phyloP scores from a whole-genome alignment of 1,139 yeast species.

The Geotrichum klebahnii region DNA sequence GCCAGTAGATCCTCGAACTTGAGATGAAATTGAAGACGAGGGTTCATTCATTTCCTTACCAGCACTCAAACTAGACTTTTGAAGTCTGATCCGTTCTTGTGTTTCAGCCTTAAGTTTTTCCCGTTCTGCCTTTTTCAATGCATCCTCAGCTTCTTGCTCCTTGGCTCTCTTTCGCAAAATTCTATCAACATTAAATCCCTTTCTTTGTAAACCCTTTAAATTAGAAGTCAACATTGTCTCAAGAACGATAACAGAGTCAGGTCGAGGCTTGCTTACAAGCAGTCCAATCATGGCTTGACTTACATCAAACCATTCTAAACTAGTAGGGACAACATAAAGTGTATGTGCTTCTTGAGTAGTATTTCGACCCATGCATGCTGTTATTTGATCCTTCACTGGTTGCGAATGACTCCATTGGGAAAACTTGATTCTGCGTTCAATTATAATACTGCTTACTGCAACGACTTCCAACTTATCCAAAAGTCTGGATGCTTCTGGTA shows the following conservation, averaged over 20 bases:
- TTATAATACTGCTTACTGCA: conserved; percentile 31
- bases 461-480: conserved; percentile 29
- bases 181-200: conserved; percentile 42
- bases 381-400: conserved; percentile 21
- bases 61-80: too few species aligned
- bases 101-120: conserved; percentile 18
- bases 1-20: too few species aligned
- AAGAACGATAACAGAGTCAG: conserved; percentile 41
- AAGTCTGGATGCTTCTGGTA: conserved; percentile 14
- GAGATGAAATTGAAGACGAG: too few species aligned
- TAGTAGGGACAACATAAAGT: conserved; percentile 26
- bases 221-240: conserved; percentile 39
- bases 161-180: conserved; percentile 32
- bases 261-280: conserved; percentile 34
- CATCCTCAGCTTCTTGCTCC: conserved; percentile 24
- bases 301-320: conserved; percentile 41
- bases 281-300: conserved; percentile 37
- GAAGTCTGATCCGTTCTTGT: conserved; percentile 9
- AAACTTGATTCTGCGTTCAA: conserved; percentile 31
- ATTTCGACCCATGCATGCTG: conserved; percentile 29
- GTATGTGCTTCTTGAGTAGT: conserved; percentile 1
- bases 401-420: conserved; percentile 13
- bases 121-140: conserved; percentile 13
- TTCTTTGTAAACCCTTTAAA: conserved; percentile 35
- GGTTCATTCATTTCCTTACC: too few species aligned